These are phyloP conservation scores for Ettlia oleoabundans DNA, from an alignment of 139 green algal genomes.

Conservation along the genomic window DNA sequence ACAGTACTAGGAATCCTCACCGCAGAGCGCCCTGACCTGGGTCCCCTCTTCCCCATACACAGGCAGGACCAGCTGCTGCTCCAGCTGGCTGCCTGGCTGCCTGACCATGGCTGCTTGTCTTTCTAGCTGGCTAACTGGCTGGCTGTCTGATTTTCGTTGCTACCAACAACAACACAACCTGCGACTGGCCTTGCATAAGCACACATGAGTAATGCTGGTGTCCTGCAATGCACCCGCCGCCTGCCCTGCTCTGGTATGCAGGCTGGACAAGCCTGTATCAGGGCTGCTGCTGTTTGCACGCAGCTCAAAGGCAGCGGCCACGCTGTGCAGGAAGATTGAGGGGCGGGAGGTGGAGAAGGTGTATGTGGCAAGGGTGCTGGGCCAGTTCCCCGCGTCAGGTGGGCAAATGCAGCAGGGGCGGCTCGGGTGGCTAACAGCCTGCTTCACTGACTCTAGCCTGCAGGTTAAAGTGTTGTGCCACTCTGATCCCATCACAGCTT, in stretches of 20 bases:
- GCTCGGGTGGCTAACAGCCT: too few relatives aligned
- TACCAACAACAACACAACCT: too few relatives aligned
- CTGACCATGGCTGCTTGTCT: neutral
- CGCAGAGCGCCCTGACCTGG: conserved; percentile 65
- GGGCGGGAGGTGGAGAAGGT: conserved; percentile 71
- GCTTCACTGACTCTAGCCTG: too few relatives aligned
- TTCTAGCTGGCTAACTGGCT: too few relatives aligned
- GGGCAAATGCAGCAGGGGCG: too few relatives aligned
- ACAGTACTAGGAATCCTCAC: conserved; percentile 83
- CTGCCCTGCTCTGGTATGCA: too few relatives aligned
- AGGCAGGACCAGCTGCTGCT: neutral
- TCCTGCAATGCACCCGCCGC: neutral
- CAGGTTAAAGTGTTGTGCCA: too few relatives aligned
- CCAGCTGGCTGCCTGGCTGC: neutral
- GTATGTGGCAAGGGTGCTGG: conserved; percentile 86
- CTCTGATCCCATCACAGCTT: too few relatives aligned
- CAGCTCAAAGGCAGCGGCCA: conserved; percentile 60
- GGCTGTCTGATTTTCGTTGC: too few relatives aligned
- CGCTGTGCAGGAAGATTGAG: conserved; percentile 62
- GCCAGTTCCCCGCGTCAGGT: conserved; percentile 64
- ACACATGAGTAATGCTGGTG: neutral
- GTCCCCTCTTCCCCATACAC: conserved; percentile 71
- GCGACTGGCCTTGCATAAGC: too few relatives aligned
- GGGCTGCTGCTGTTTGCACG: conserved; percentile 87
- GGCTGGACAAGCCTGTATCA: conserved; percentile 88